A percentile compares a stretch with the other conserved stretches of the same genome.
Conservation (phyloP, 345 rosid species). For the Noccaea caerulescens region DNA sequence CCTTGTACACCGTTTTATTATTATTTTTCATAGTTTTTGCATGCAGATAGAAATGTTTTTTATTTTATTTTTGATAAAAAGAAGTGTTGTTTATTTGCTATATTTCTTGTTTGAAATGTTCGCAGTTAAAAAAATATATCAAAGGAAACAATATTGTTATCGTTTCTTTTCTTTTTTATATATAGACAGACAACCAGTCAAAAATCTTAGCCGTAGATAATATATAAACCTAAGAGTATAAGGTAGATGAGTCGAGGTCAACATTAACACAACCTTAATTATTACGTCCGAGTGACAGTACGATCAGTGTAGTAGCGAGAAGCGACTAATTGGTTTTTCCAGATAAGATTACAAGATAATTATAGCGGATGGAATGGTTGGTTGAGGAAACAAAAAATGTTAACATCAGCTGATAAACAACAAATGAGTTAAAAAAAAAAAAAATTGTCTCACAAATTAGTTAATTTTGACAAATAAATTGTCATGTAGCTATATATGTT, state of each 20-base stretch:
- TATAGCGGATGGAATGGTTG: slow-evolving; percentile 23
- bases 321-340: background rate
- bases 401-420: slow-evolving; percentile 33
- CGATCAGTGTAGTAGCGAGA: background rate
- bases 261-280: slow-evolving; percentile 8
- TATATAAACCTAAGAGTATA: background rate
- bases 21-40: background rate
- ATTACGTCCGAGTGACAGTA: background rate
- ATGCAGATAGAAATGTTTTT: background rate
- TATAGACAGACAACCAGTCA: background rate
- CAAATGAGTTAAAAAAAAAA: background rate
- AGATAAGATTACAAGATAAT: background rate
- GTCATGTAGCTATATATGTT: slow-evolving; percentile 28
- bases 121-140: too few species aligned
- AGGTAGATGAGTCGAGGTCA: background rate
- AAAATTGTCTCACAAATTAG: background rate
- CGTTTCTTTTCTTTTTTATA: too few species aligned
- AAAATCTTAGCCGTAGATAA: background rate
- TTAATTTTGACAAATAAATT: slow-evolving; percentile 23
- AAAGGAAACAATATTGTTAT: too few species aligned
- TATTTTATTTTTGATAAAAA: too few species aligned
- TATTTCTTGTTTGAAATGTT: too few species aligned
- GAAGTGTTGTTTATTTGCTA: too few species aligned
- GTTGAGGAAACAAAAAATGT: slow-evolving; percentile 23
- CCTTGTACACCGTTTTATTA: background rate